phyloP scores from a whole-genome alignment of 108 stramenopile genomes.

The Nitzschia sp. region DNA sequence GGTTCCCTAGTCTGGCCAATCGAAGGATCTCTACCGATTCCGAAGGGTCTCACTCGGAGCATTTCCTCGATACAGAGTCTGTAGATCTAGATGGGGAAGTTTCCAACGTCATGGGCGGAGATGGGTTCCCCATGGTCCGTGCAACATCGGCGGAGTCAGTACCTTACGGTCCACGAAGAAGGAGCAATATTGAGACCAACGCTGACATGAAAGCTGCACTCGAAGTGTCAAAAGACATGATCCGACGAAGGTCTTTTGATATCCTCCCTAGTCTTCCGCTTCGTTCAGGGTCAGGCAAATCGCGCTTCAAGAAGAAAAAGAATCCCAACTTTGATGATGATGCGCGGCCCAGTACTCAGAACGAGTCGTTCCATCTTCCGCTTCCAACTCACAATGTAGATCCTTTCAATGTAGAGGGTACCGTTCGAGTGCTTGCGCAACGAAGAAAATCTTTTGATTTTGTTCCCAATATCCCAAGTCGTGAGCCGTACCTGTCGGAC shows the following conservation, averaged over 20 bases:
- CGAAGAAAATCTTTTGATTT: neutral
- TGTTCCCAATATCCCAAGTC: neutral
- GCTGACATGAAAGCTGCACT: neutral
- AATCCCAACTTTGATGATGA: neutral
- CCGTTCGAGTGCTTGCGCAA: neutral
- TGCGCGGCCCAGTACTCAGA: neutral
- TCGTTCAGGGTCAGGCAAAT: neutral
- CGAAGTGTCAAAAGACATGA: neutral
- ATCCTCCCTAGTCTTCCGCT: slow-evolving; percentile 6
- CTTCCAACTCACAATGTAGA: too few species aligned
- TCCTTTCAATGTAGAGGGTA: neutral
- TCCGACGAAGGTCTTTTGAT: neutral
- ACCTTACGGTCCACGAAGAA: too few species aligned
- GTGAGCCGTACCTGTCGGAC: neutral
- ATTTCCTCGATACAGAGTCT: neutral
- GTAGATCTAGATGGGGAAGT: neutral
- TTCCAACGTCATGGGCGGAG: neutral
- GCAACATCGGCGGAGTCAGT: too few species aligned
- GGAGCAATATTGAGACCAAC: neutral
- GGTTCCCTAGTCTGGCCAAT: neutral
- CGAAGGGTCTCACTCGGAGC: neutral
- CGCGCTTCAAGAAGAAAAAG: neutral
- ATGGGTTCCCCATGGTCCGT: too few species aligned
- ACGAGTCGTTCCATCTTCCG: neutral
- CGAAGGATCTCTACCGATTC: neutral